Evolutionary conservation across 139 green algal genomes (phyloP), one percentile per base, ranked within the genome.

Genomic region (Chlamydomonas schloesseri): DNA sequence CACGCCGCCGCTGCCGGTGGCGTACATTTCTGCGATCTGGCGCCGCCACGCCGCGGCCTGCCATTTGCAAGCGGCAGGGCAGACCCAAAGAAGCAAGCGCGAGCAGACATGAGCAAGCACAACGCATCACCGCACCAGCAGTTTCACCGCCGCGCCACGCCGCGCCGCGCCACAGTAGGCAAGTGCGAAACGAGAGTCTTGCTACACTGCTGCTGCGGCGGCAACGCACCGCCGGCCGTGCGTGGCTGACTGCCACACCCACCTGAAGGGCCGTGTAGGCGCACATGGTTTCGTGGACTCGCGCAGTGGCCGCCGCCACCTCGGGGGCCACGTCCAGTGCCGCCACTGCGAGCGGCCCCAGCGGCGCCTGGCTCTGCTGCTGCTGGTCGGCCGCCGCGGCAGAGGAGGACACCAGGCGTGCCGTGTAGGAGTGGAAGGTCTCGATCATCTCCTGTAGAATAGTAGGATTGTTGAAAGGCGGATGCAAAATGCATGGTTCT

Each of bases 11-110:
- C 76, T 17, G 18, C 20, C 64, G 11, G 34, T 37, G 11, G 11
- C 76, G 76, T 83, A 83, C 76, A 83, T 83, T 15, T 26, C 36
- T 13, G 23, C 14, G 46, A 84, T 74, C 17, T 74, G 64, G 10
- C 42, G 64, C 78, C 78, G 78, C 78, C 78, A 84, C 64, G 55
- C 78, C 29, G 78, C 29, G 46, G 78, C 78, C 64, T 84, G 78
- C 8, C n/a, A n/a, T n/a, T n/a, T n/a, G n/a, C n/a, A n/a, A n/a
- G n/a, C n/a, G n/a, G n/a, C n/a, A n/a, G n/a, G n/a, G n/a, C n/a
- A n/a, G n/a, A n/a, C n/a, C n/a, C n/a, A n/a, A n/a, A n/a, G n/a
- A n/a, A n/a, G n/a, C n/a, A n/a, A n/a, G n/a, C n/a, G n/a, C n/a
- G n/a, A n/a, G n/a, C n/a, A n/a, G n/a, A n/a, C n/a, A n/a, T n/a